Evolutionary conservation across 2,329 filamentous ascomycete species (phyloP).

Genomic region (Aspergillus clavatus): DNA sequence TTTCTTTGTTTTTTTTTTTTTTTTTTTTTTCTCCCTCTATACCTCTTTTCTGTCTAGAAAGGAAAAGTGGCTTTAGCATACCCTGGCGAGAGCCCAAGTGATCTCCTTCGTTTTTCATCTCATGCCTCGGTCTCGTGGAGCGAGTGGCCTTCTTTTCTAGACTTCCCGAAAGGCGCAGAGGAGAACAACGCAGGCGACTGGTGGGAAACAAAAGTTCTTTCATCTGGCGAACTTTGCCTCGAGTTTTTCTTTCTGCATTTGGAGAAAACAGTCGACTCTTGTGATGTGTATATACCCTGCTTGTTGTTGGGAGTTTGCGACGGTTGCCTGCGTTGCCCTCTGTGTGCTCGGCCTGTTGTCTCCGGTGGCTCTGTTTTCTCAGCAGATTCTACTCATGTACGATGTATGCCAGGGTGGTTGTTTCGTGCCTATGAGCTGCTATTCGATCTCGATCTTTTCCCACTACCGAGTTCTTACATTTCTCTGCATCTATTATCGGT

Average conservation of each 20-base stretch:
- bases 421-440: constrained; percentile 16
- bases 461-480: constrained; percentile 14
- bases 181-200: constrained; percentile 11
- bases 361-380: constrained; percentile 14
- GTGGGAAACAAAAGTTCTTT: constrained; percentile 20
- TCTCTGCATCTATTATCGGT: constrained; percentile 15
- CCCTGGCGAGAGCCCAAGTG: constrained; percentile 16
- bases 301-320: constrained; percentile 23
- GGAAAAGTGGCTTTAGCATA: constrained; percentile 16
- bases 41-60: constrained; percentile 22
- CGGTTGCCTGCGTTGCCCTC: constrained; percentile 19
- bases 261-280: constrained; percentile 26
- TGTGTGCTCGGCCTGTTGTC: constrained; percentile 15
- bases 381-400: constrained; percentile 22
- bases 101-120: constrained; percentile 12
- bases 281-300: constrained; percentile 26
- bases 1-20: no score
- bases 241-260: constrained; percentile 14
- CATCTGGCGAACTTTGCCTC: constrained; percentile 13
- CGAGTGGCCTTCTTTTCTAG: constrained; percentile 16
- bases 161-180: constrained; percentile 12
- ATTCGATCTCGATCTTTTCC: constrained; percentile 20
- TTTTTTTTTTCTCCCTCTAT: constrained; percentile 4
- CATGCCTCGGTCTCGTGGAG: constrained; percentile 14
- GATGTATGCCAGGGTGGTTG: constrained; percentile 29